phyloP scores from a whole-genome alignment of 202 grass and related monocot genomes.

The Setaria viridis region DNA sequence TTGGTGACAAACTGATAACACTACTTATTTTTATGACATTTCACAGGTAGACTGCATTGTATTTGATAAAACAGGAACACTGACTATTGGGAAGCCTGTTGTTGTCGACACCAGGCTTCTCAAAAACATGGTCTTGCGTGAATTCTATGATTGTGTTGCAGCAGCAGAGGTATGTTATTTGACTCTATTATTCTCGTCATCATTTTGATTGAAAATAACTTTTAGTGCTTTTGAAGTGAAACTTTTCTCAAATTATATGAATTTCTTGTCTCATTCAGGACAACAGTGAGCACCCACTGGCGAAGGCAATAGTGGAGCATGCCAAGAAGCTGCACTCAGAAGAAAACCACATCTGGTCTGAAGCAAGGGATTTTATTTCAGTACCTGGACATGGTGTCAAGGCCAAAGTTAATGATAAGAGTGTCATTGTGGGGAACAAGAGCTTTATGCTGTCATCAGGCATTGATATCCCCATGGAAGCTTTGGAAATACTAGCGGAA shows the following conservation, averaged over 20 bases:
- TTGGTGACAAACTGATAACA: not conserved
- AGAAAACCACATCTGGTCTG: conserved; percentile 72
- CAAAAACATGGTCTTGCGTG: conserved; percentile 75
- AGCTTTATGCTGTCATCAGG: conserved; percentile 75
- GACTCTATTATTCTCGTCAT: not conserved
- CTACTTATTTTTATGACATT: conserved; percentile 12
- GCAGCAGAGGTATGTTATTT: conserved; percentile 68
- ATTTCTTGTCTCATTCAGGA: conserved; percentile 52
- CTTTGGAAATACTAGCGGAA: conserved; percentile 73
- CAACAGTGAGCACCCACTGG: conserved; percentile 95
- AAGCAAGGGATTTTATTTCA: conserved; percentile 76
- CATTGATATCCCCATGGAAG: conserved; percentile 72
- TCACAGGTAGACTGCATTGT: conserved; percentile 84
- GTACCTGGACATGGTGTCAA: conserved; percentile 83
- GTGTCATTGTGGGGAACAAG: conserved; percentile 79
- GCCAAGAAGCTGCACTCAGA: conserved; percentile 75
- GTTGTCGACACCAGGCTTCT: conserved; percentile 81
- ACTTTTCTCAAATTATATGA: not conserved
- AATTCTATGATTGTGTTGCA: conserved; percentile 80
- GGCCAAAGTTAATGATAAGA: conserved; percentile 58
- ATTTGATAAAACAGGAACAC: conserved; percentile 93
- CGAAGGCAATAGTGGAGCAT: conserved; percentile 79
- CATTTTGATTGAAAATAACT: not conserved
- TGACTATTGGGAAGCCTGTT: conserved; percentile 80
- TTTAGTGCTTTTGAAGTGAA: not conserved